Base-by-base conservation (phyloP, 441 rosid species). In the Bocquillonia castaneifolia region DNA sequence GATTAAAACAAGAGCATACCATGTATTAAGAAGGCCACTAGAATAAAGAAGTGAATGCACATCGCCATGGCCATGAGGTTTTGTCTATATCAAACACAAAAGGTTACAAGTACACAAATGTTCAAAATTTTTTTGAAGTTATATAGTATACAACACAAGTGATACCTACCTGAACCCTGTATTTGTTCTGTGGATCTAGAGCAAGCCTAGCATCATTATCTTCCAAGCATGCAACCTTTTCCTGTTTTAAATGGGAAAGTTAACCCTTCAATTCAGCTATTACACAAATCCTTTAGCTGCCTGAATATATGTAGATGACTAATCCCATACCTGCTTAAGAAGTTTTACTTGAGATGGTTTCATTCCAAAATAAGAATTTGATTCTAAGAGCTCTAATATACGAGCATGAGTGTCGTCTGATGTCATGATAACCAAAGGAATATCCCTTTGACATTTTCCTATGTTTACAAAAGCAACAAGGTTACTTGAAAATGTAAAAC, bases 21-120 rank as follows among this genome's bases (percentile, higher is more conserved):
- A 92, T 70, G 40, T 74, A 42, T 82, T 80, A 67, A 94, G 86
- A 78, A 88, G 81, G 58, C 99, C 99, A 58, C 97, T 87, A 44
- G 98, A 82, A 83, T 86, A 85, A 68, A 92, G 91, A 74, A 94
- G 97, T 28, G 94, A 80, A 79, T 94, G 98, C 47, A 90, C 98
- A 78, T 94, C 97, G 18, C 97, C 99, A 70, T 94, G 99, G 74
- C 99, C 99, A 78, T 94, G 97, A 70, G 98, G 98, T 75, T 94
- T 94, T 42, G 96, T 94, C 99, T 94, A 69, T 14, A 70, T 78
- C 54, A 74, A 64, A 32, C 70, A 80, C 69, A 54, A 47, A 59
- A 29, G 22, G 60, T 63, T 50, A 36, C 20, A 39, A n/a, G 17
- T 37, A 40, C 18, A 60, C 28, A 44, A 48, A 9, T 23, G 5